Conservation (phyloP, 1,284 basidiomycete species). For the Xerocomus minutiporus region DNA sequence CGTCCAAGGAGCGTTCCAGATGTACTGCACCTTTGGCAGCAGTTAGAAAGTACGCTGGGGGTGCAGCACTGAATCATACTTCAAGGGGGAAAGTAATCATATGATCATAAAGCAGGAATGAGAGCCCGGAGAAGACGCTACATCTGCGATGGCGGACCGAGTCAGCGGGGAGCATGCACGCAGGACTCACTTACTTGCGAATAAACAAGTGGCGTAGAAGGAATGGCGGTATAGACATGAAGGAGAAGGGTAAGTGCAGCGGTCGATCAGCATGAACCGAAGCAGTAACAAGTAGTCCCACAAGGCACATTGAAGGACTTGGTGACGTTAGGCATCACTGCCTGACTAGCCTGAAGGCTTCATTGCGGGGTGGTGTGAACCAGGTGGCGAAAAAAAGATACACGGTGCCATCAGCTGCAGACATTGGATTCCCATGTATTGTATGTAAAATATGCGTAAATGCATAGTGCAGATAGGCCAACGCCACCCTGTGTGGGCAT, state of each 20-base stretch:
- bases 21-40: conserved; percentile 5
- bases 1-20: not conserved
- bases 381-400: not conserved
- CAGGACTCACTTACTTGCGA: not conserved
- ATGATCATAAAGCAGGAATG: conserved; percentile 1
- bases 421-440: not conserved
- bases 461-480: not conserved
- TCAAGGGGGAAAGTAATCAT: conserved; percentile 11
- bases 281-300: not conserved
- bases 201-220: not conserved
- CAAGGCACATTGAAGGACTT: not conserved
- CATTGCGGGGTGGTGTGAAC: not conserved
- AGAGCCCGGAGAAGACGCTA: not conserved
- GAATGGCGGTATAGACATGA: not conserved
- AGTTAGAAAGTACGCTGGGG: not conserved
- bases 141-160: not conserved
- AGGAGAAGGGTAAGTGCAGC: not conserved
- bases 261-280: not conserved
- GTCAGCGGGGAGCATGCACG: not conserved
- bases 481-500: not conserved
- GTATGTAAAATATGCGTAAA: not conserved
- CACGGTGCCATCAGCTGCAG: not conserved
- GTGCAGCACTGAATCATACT: conserved; percentile 1
- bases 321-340: not conserved
- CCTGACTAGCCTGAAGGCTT: not conserved